Evolutionary conservation across 2,329 filamentous ascomycete genomes (phyloP).

Genomic region (Dactylellina drechsleri): DNA sequence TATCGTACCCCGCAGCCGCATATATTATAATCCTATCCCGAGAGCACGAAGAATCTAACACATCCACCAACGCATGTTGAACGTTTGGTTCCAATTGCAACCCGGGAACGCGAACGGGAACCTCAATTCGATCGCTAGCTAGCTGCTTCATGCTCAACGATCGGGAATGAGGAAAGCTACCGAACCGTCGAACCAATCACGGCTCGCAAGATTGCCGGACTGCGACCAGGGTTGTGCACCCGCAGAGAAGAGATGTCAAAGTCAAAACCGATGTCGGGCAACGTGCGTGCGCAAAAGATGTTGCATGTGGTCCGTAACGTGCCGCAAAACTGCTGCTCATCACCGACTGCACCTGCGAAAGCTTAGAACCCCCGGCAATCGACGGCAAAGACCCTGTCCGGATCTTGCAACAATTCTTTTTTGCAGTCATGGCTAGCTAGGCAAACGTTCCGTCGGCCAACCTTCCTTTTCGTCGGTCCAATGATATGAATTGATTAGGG

Average conservation of each 20-base stretch:
- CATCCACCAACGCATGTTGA: too few relatives aligned
- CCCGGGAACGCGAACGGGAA: too few relatives aligned
- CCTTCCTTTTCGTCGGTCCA: background rate
- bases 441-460: constrained; percentile 24
- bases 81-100: too few relatives aligned
- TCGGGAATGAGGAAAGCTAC: too few relatives aligned
- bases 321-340: too few relatives aligned
- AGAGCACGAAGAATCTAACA: too few relatives aligned
- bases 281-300: background rate
- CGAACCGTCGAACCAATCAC: constrained; percentile 2
- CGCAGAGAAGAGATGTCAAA: constrained; percentile 10
- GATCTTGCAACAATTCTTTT: background rate
- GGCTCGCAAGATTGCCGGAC: background rate
- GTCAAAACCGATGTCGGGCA: constrained; percentile 25
- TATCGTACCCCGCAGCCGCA: too few relatives aligned
- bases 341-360: too few relatives aligned
- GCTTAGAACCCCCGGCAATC: constrained; percentile 36
- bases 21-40: too few relatives aligned
- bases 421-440: constrained; percentile 16
- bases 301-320: too few relatives aligned
- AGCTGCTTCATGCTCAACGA: too few relatives aligned
- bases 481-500: background rate
- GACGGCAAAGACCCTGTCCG: constrained; percentile 50
- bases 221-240: constrained; percentile 7
- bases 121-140: too few relatives aligned